A percentile compares a stretch with the other conserved stretches of the same genome.
Conservation (phyloP, 495 filamentous ascomycete species). For the Xylaria flabelliformis region DNA sequence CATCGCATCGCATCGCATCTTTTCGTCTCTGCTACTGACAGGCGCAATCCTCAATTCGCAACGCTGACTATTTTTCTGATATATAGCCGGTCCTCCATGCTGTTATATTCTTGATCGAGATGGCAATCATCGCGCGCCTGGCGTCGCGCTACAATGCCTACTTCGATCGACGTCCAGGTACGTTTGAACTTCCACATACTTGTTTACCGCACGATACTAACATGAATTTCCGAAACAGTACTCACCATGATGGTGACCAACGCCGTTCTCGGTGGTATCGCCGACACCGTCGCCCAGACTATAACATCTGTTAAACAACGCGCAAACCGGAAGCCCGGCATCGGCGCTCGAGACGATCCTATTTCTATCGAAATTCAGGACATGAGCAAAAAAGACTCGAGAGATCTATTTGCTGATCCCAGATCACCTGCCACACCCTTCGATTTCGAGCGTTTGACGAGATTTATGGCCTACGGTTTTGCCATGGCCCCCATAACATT, state of each 20-base stretch:
- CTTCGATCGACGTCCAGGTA: constrained; percentile 86
- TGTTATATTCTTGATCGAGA: constrained; percentile 85
- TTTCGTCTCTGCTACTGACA: background rate
- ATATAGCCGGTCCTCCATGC: constrained; percentile 83
- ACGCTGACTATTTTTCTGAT: constrained; percentile 36
- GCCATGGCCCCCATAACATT: constrained; percentile 96
- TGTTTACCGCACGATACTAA: constrained; percentile 19
- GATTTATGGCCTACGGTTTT: constrained; percentile 97
- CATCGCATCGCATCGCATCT: background rate
- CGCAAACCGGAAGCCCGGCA: constrained; percentile 63
- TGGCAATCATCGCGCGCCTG: constrained; percentile 81
- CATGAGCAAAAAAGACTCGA: constrained; percentile 81
- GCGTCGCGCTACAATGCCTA: constrained; percentile 89
- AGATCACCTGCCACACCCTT: constrained; percentile 76
- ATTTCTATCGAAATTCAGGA: constrained; percentile 90
- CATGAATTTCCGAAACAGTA: constrained; percentile 55
- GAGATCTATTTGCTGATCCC: constrained; percentile 73
- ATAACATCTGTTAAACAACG: constrained; percentile 82
- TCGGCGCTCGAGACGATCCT: constrained; percentile 66
- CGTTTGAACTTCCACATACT: constrained; percentile 29
- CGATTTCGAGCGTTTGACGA: constrained; percentile 89
- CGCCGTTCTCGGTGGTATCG: constrained; percentile 88
- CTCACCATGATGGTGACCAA: constrained; percentile 99
- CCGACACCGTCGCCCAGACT: constrained; percentile 93
- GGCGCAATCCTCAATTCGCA: background rate